Conservation (phyloP, 257 asterid species). For the Agastache rugosa region DNA sequence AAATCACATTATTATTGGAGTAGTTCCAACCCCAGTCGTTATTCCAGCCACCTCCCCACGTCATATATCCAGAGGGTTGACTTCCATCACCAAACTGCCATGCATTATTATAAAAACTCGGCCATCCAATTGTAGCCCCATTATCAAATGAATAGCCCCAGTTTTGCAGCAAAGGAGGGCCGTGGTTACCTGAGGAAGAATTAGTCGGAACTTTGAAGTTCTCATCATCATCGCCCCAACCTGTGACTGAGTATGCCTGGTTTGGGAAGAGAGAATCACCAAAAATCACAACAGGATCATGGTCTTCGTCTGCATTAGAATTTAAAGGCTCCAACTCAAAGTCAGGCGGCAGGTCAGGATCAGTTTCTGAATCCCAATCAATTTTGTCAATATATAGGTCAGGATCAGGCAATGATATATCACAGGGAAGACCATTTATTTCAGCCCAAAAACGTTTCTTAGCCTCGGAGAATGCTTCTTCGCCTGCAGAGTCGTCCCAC, state of each 20-base stretch:
- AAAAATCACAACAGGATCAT: slow-evolving; percentile 61
- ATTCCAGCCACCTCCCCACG: slow-evolving; percentile 45
- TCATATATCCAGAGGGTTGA: slow-evolving; percentile 35
- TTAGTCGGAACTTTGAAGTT: slow-evolving; percentile 37
- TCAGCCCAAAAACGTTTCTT: slow-evolving; percentile 75
- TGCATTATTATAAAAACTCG: slow-evolving; percentile 28
- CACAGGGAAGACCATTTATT: slow-evolving; percentile 56
- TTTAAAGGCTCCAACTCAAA: slow-evolving; percentile 42
- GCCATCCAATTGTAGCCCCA: slow-evolving; percentile 44
- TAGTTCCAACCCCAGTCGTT: slow-evolving; percentile 35
- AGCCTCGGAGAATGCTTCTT: slow-evolving; percentile 69
- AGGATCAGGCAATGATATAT: slow-evolving; percentile 57
- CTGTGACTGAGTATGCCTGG: slow-evolving; percentile 45
- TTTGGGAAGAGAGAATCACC: slow-evolving; percentile 57
- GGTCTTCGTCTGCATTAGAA: slow-evolving; percentile 36
- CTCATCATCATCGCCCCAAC: slow-evolving; percentile 74
- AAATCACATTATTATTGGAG: slow-evolving; percentile 21
- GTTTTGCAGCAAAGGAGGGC: slow-evolving; percentile 39
- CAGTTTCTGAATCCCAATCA: slow-evolving; percentile 59
- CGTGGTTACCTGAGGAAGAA: slow-evolving; percentile 37
- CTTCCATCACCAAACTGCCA: slow-evolving; percentile 38
- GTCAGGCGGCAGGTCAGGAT: slow-evolving; percentile 43
- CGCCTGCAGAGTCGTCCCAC: slow-evolving; percentile 84
- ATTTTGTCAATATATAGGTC: slow-evolving; percentile 65
- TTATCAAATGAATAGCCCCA: slow-evolving; percentile 36